phyloP scores from a whole-genome alignment of 352 stramenopile species.

The Phytophthora pinifolia region DNA sequence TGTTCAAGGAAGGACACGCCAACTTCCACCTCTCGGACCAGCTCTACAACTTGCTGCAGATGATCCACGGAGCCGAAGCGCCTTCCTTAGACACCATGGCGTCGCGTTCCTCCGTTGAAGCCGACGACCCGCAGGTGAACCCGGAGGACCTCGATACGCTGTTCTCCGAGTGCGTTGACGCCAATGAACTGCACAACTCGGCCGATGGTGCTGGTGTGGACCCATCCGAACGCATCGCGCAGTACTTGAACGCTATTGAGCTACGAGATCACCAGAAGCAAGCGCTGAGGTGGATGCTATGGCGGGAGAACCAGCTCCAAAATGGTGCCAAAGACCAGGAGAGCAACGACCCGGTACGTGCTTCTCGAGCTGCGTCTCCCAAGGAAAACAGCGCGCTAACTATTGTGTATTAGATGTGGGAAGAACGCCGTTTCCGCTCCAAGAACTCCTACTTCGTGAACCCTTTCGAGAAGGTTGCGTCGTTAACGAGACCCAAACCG shows the following conservation, averaged over 20 bases:
- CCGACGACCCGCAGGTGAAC: slow-evolving; percentile 28
- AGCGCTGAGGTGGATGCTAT: slow-evolving; percentile 87
- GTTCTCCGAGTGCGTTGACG: slow-evolving; percentile 63
- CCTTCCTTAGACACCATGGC: slow-evolving; percentile 12
- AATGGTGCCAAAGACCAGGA: slow-evolving; percentile 28
- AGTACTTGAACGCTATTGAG: slow-evolving; percentile 61
- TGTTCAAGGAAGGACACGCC: slow-evolving; percentile 58
- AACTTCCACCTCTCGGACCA: slow-evolving; percentile 68
- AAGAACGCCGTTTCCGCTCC: slow-evolving; percentile 51
- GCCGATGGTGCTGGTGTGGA: slow-evolving; percentile 15
- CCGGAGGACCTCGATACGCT: slow-evolving; percentile 58
- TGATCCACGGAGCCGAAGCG: slow-evolving; percentile 29
- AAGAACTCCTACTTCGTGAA: slow-evolving; percentile 79
- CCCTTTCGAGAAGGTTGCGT: slow-evolving; percentile 77
- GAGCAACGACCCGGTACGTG: slow-evolving; percentile 50
- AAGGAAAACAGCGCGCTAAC: slow-evolving; percentile 4
- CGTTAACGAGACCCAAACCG: slow-evolving; percentile 50
- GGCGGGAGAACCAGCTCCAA: slow-evolving; percentile 56
- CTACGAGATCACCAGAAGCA: slow-evolving; percentile 84
- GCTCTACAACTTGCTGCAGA: slow-evolving; percentile 61
- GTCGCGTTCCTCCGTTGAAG: slow-evolving; percentile 1
- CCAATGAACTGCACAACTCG: slow-evolving; percentile 22
- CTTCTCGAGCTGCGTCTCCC: too few relatives aligned
- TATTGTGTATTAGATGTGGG: slow-evolving; percentile 56
- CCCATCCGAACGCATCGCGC: slow-evolving; percentile 40